These are phyloP conservation scores for Jatropha multifida DNA, from an alignment of 441 rosid genomes.

Conservation along the genomic window DNA sequence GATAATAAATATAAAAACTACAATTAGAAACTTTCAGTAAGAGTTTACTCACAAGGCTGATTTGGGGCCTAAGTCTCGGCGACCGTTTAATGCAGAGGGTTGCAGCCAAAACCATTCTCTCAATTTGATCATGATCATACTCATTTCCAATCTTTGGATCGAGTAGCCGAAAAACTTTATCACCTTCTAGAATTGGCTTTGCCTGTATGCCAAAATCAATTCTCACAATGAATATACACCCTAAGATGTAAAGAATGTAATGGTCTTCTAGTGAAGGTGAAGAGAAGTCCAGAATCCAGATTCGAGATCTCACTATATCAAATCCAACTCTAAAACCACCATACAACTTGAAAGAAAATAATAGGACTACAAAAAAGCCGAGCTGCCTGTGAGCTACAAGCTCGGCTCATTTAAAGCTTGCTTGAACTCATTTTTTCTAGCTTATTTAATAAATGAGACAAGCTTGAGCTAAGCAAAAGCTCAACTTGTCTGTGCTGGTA, in stretches of 20 bases:
- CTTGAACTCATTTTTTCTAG: too few species aligned
- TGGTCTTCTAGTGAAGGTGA: too few species aligned
- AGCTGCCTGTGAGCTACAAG: too few species aligned
- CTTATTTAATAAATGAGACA: too few species aligned
- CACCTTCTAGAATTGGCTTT: slow-evolving; percentile 68
- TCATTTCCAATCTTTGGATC: slow-evolving; percentile 55
- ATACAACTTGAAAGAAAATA: too few species aligned
- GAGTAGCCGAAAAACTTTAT: slow-evolving; percentile 59
- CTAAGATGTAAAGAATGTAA: not conserved
- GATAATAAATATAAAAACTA: not conserved
- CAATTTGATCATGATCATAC: slow-evolving; percentile 43
- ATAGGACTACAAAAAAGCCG: too few species aligned
- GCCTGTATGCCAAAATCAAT: slow-evolving; percentile 48
- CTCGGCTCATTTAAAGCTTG: too few species aligned
- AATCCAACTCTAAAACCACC: too few species aligned
- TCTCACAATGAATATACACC: not conserved
- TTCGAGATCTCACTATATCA: too few species aligned
- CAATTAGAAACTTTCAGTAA: not conserved
- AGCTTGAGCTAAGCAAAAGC: too few species aligned
- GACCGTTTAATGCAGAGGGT: slow-evolving; percentile 72
- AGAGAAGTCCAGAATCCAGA: not conserved
- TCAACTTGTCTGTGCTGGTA: too few species aligned
- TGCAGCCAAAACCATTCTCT: slow-evolving; percentile 82
- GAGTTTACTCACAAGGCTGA: slow-evolving; percentile 50
- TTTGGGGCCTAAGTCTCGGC: slow-evolving; percentile 63